Conservation (phyloP, 208 protist genomes). For the Acanthamoeba royreba region DNA sequence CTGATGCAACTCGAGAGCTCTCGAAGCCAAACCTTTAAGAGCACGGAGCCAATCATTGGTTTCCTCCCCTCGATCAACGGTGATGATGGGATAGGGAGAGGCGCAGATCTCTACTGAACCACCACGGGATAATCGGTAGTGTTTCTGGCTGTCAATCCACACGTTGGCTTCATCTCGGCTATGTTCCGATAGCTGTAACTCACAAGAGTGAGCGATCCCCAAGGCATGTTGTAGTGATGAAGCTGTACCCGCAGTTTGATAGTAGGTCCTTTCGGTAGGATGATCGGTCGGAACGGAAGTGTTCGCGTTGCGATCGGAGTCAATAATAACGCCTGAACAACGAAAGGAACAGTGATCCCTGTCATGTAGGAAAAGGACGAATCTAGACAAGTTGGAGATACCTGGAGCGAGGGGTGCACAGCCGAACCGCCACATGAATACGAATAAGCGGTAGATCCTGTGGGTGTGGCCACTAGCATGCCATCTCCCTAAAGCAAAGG, state of each 20-base stretch:
- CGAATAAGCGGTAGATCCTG: neutral
- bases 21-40: neutral
- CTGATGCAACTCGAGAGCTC: no score
- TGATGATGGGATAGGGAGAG: slow-evolving; percentile 10
- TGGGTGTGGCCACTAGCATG: neutral
- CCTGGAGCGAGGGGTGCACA: neutral
- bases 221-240: no score
- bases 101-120: neutral
- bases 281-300: neutral
- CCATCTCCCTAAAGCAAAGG: neutral
- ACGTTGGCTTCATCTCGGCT: slow-evolving; percentile 19
- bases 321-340: neutral
- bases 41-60: neutral
- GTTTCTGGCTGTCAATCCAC: neutral
- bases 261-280: neutral
- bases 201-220: no score
- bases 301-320: neutral
- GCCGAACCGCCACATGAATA: neutral
- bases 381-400: neutral
- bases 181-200: neutral
- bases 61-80: neutral
- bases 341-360: no score
- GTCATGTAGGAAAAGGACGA: no score
- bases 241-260: neutral
- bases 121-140: neutral